A percentile compares a stretch with the other conserved stretches of the same genome.
Conservation (phyloP, 768 basidiomycete genomes). For the Russula sp. region DNA sequence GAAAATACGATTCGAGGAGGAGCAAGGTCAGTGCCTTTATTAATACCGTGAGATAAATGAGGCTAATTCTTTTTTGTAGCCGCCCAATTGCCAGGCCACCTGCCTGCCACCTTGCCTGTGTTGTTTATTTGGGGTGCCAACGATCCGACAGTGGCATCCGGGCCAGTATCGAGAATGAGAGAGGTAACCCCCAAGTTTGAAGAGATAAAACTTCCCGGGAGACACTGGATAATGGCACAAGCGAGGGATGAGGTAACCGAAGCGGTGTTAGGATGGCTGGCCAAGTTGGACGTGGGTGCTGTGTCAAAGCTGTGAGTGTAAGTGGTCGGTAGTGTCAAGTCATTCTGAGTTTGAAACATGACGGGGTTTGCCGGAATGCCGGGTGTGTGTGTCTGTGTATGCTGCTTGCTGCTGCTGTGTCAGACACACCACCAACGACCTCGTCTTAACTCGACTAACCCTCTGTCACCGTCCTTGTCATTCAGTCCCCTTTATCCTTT, state of each 20-base stretch:
- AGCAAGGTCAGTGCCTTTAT: conserved; percentile 31
- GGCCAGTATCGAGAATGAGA: background rate
- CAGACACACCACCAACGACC: background rate
- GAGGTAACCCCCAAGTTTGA: background rate
- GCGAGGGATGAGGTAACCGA: conserved; percentile 3
- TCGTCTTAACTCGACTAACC: conserved; percentile 2
- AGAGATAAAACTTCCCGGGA: background rate
- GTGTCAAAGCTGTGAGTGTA: background rate
- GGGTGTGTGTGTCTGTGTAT: background rate
- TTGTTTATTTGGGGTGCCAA: conserved; percentile 11
- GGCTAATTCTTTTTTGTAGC: background rate
- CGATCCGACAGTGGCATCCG: conserved; percentile 36
- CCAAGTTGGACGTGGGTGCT: background rate
- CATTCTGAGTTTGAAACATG: conserved; percentile 6
- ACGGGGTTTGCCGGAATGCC: conserved; percentile 1
- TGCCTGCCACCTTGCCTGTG: conserved; percentile 12
- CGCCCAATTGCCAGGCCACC: conserved; percentile 2
- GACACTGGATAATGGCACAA: conserved; percentile 14
- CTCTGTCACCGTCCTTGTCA: background rate
- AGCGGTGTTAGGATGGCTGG: conserved; percentile 7
- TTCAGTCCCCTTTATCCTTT: background rate
- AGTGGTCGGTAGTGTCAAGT: background rate
- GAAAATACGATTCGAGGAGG: conserved; percentile 58
- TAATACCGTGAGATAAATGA: background rate
- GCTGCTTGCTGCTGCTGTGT: too few relatives aligned